phyloP scores from a whole-genome alignment of 768 basidiomycete genomes.

The Suillus decipiens region DNA sequence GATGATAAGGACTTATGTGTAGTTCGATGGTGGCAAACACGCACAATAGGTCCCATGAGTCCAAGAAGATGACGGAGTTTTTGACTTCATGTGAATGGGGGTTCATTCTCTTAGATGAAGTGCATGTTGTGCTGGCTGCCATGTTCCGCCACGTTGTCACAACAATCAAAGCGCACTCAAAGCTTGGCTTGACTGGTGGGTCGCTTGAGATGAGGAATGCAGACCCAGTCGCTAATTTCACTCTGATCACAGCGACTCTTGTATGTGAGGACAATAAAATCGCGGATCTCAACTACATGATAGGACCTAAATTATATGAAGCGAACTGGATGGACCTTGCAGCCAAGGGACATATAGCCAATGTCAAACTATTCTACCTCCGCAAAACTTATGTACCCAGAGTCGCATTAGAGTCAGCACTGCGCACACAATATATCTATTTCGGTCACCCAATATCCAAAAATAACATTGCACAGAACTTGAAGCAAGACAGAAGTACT shows the following conservation, averaged over 20 bases:
- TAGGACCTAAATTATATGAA: no score
- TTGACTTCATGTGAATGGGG: slow-evolving; percentile 99
- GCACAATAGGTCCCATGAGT: slow-evolving; percentile 96
- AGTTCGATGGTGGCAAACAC: slow-evolving; percentile 99
- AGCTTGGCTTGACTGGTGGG: slow-evolving; percentile 45
- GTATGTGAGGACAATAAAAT: no score
- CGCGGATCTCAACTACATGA: no score
- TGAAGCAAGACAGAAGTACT: not conserved
- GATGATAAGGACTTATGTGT: slow-evolving; percentile 11
- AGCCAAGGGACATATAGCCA: no score
- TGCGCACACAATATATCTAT: not conserved
- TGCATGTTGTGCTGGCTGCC: slow-evolving; percentile 97
- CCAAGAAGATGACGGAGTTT: slow-evolving; percentile 99
- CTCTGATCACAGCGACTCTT: no score
- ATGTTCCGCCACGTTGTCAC: slow-evolving; percentile 99
- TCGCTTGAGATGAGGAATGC: no score
- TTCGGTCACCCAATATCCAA: not conserved
- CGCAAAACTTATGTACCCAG: no score
- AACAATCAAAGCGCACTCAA: slow-evolving; percentile 98
- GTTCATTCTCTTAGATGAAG: slow-evolving; percentile 97
- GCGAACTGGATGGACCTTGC: no score
- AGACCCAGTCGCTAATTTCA: no score
- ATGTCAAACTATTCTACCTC: no score
- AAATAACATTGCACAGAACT: not conserved
- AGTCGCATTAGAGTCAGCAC: no score